Percentiles rank a stretch among this genome's conserved stretches.
These are phyloP conservation scores for Leccinum subtestaceum DNA, from an alignment of 768 basidiomycete species.

Conservation along the genomic window DNA sequence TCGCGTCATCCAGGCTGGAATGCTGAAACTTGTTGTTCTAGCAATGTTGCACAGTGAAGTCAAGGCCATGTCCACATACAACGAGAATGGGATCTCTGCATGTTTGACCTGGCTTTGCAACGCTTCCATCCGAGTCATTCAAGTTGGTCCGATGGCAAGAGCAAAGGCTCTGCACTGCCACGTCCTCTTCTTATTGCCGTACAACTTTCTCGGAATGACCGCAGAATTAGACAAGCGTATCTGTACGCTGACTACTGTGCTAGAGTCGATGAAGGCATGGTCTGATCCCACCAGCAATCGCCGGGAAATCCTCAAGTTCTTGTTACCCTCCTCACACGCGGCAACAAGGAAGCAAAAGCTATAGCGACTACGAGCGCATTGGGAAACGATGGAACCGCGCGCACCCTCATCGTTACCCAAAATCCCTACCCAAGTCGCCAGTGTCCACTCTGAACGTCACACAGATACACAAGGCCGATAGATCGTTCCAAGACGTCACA, in stretches of 20 bases:
- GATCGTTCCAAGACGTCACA: neutral
- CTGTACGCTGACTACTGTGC: too few relatives aligned
- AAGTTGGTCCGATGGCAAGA: too few relatives aligned
- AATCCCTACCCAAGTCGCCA: neutral
- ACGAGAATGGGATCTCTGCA: conserved; percentile 39
- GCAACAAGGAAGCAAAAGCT: neutral
- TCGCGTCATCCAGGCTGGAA: conserved; percentile 20
- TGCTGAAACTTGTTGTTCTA: conserved; percentile 18
- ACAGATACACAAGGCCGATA: neutral
- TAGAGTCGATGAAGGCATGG: too few relatives aligned
- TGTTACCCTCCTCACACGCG: neutral
- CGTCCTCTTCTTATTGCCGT: too few relatives aligned
- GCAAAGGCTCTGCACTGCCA: too few relatives aligned
- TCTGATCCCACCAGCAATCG: neutral
- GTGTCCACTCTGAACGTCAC: neutral
- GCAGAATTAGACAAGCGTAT: too few relatives aligned
- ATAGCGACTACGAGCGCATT: too few relatives aligned
- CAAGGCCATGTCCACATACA: conserved; percentile 31
- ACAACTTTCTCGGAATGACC: too few relatives aligned
- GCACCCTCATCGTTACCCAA: neutral
- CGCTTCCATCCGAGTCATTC: conserved; percentile 11
- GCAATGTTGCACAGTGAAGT: neutral
- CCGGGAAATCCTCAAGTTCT: neutral
- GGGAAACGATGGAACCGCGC: neutral
- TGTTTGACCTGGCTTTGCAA: conserved; percentile 8